Conservation (phyloP, 2,329 filamentous ascomycete species). For the Fonsecaea monophora region DNA sequence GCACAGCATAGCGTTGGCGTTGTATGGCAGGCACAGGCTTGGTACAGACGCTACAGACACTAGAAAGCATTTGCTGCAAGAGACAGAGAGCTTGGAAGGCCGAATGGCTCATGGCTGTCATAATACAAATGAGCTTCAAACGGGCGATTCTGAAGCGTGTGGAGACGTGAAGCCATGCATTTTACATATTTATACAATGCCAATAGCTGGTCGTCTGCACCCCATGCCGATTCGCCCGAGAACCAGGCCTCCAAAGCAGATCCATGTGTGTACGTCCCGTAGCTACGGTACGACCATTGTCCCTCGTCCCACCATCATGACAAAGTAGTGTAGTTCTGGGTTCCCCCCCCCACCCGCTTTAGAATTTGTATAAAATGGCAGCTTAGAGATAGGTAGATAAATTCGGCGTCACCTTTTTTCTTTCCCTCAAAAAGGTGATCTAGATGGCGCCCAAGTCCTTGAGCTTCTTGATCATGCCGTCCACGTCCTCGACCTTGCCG, state of each 20-base stretch:
- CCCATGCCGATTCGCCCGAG: not conserved
- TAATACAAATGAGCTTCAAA: not conserved
- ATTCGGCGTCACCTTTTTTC: no score
- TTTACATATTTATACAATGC: not conserved
- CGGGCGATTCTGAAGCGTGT: not conserved
- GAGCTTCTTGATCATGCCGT: slow-evolving; percentile 89
- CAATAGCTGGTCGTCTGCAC: not conserved
- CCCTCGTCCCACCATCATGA: not conserved
- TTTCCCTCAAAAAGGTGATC: slow-evolving; percentile 11
- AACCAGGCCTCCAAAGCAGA: not conserved
- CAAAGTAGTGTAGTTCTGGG: not conserved
- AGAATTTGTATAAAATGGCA: no score
- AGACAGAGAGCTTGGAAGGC: not conserved
- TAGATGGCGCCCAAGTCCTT: slow-evolving; percentile 95
- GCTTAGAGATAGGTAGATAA: no score
- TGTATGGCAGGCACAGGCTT: slow-evolving; percentile 14
- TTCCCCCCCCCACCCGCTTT: not conserved
- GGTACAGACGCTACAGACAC: not conserved
- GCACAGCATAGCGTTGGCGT: slow-evolving; percentile 34
- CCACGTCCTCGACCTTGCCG: slow-evolving; percentile 96
- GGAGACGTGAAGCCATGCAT: not conserved
- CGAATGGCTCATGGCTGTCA: not conserved
- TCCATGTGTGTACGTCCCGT: not conserved
- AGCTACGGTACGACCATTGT: not conserved
- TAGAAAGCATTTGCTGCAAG: slow-evolving; percentile 3